Conservation (phyloP, 805 yeast genomes). For the Spathaspora hagerdaliae region DNA sequence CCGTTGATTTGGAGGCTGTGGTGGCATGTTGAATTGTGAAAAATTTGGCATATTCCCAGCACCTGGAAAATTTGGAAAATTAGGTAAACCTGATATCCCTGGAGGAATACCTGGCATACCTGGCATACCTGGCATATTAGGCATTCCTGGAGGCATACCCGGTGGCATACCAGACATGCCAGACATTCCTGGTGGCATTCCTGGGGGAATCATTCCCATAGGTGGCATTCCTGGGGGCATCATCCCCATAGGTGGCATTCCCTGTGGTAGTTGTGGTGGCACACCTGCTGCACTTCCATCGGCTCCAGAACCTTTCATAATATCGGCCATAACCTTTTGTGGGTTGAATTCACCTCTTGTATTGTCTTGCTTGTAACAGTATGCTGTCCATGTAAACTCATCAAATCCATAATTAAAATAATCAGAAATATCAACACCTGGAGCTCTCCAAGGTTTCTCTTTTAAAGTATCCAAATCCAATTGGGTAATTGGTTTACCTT, state of each 20-base stretch:
- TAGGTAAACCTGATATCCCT: constrained; percentile 20
- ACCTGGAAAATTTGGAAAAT: constrained; percentile 22
- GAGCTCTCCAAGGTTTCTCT: constrained; percentile 97
- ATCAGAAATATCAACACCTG: constrained; percentile 93
- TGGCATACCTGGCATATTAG: constrained; percentile 11
- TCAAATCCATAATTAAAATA: constrained; percentile 96
- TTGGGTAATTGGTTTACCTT: constrained; percentile 81
- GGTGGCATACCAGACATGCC: constrained; percentile 1
- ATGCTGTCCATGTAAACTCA: constrained; percentile 93
- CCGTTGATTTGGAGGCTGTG: constrained; percentile 15
- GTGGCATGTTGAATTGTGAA: constrained; percentile 7
- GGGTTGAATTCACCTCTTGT: constrained; percentile 78
- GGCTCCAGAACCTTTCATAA: constrained; percentile 29
- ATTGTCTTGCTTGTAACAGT: constrained; percentile 83
- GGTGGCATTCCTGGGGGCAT: constrained; percentile 13
- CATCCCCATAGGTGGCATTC: constrained; percentile 14
- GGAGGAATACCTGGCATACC: constrained; percentile 21
- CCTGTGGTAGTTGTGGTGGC: constrained; percentile 13
- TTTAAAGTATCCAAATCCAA: constrained; percentile 75
- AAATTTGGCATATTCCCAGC: not conserved
- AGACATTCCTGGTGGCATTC: constrained; percentile 18
- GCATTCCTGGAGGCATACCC: constrained; percentile 7
- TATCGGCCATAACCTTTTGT: constrained; percentile 67
- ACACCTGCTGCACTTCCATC: constrained; percentile 17
- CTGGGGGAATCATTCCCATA: constrained; percentile 14